Conservation (phyloP, 192 early-diverging fungal genomes). For the Backusella morwellensis region DNA sequence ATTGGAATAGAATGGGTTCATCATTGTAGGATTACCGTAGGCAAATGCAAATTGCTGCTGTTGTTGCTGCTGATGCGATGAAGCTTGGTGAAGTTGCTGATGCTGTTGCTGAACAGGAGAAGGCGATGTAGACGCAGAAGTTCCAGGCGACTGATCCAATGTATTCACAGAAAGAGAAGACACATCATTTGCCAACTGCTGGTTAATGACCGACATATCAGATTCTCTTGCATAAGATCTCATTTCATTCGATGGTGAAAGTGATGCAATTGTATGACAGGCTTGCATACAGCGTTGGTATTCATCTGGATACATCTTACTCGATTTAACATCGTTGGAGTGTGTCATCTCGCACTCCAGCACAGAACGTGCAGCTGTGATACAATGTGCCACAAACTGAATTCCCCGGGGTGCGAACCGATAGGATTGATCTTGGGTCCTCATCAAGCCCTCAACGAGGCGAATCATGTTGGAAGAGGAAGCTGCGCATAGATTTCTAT, state of each 20-base stretch:
- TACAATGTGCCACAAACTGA: constrained; percentile 4
- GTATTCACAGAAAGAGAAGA: constrained; percentile 1
- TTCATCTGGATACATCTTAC: constrained; percentile 2
- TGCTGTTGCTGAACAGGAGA: constrained; percentile 1
- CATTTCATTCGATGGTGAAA: constrained; percentile 15
- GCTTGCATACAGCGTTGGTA: background rate
- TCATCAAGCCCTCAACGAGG: constrained; percentile 1
- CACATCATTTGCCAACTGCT: constrained; percentile 1
- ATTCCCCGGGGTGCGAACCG: background rate
- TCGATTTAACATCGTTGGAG: background rate
- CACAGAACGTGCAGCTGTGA: background rate
- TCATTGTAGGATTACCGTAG: background rate
- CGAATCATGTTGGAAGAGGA: constrained; percentile 14
- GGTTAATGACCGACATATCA: constrained; percentile 1
- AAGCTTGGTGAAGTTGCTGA: background rate
- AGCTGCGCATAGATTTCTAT: background rate
- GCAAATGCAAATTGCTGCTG: background rate
- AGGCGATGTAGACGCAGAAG: constrained; percentile 9
- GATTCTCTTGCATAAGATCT: constrained; percentile 10
- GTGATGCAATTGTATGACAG: constrained; percentile 4
- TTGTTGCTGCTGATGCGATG: background rate
- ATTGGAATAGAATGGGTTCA: background rate
- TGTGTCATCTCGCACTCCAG: background rate
- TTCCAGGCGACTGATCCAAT: background rate
- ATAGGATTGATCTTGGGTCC: background rate